Evolutionary conservation across 257 asterid genomes (phyloP).

Genomic region (Solanum rostratum): DNA sequence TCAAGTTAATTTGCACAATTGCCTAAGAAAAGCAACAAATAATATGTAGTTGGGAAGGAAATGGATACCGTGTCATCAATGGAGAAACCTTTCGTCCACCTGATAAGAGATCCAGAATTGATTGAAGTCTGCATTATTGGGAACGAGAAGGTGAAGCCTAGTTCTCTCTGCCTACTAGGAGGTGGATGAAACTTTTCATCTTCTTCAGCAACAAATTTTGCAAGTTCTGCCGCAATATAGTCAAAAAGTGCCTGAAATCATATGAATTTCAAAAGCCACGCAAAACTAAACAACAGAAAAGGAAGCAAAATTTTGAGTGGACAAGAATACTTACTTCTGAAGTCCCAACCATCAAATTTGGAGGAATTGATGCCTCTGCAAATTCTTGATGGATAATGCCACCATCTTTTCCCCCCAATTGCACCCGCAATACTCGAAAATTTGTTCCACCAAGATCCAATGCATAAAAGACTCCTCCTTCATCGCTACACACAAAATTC

Average conservation of each 20-base stretch:
- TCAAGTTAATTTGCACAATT: neutral
- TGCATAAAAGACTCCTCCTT: conserved; percentile 85
- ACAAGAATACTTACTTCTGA: conserved; percentile 32
- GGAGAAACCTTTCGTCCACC: conserved; percentile 84
- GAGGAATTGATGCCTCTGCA: conserved; percentile 77
- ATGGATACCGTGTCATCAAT: conserved; percentile 42
- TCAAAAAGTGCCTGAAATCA: conserved; percentile 61
- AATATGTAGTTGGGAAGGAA: neutral
- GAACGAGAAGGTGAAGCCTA: conserved; percentile 82
- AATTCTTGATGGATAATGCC: conserved; percentile 76
- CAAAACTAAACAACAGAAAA: neutral
- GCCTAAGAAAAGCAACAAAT: neutral
- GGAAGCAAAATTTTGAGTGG: neutral
- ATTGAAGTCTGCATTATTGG: conserved; percentile 76
- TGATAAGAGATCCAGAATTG: conserved; percentile 59
- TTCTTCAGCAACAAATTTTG: conserved; percentile 43
- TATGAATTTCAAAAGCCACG: neutral
- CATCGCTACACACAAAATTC: conserved; percentile 36
- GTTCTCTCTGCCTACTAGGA: conserved; percentile 47
- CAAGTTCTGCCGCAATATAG: conserved; percentile 53
- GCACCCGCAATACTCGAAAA: conserved; percentile 86
- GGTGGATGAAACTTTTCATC: conserved; percentile 44
- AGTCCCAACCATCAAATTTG: conserved; percentile 63
- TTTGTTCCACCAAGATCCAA: conserved; percentile 97
- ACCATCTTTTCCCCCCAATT: conserved; percentile 57